These are phyloP conservation scores for Entoloma clypeatum DNA, from an alignment of 1,284 basidiomycete genomes.

Conservation along the genomic window DNA sequence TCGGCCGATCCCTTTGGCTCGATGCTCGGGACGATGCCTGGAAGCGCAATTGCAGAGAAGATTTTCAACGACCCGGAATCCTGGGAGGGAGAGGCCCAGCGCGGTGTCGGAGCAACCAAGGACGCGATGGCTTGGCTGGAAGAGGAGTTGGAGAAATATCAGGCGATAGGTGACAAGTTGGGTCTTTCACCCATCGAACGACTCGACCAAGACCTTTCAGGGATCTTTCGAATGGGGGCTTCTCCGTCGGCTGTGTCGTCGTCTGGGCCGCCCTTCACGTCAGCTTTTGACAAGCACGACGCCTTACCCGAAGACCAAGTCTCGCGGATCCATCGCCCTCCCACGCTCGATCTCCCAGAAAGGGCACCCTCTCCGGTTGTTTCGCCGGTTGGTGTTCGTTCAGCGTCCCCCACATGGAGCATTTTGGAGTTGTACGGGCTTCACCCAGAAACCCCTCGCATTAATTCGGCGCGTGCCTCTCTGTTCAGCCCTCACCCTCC, in stretches of 20 bases:
- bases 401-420: constrained; percentile 37
- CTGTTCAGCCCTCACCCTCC: constrained; percentile 17
- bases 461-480: constrained; percentile 16
- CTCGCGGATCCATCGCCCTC: constrained; percentile 15
- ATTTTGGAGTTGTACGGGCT: constrained; percentile 37
- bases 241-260: constrained; percentile 21
- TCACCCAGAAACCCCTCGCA: constrained; percentile 29
- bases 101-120: constrained; percentile 19
- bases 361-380: constrained; percentile 11
- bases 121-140: constrained; percentile 29
- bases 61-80: constrained; percentile 40
- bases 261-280: constrained; percentile 4
- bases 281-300: constrained; percentile 10
- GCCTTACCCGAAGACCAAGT: constrained; percentile 15
- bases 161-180: constrained; percentile 13
- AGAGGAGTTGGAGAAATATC: constrained; percentile 29
- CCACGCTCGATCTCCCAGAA: constrained; percentile 13
- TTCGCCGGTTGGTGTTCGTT: constrained; percentile 28
- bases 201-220: constrained; percentile 11
- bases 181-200: constrained; percentile 17
- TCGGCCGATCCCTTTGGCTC: constrained; percentile 28
- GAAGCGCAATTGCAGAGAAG: constrained; percentile 35
- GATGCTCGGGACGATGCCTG: constrained; percentile 25
- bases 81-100: constrained; percentile 29
- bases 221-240: constrained; percentile 18